Conservation (phyloP, 1,139 yeast species). For the Suhomyces anneliseae region DNA sequence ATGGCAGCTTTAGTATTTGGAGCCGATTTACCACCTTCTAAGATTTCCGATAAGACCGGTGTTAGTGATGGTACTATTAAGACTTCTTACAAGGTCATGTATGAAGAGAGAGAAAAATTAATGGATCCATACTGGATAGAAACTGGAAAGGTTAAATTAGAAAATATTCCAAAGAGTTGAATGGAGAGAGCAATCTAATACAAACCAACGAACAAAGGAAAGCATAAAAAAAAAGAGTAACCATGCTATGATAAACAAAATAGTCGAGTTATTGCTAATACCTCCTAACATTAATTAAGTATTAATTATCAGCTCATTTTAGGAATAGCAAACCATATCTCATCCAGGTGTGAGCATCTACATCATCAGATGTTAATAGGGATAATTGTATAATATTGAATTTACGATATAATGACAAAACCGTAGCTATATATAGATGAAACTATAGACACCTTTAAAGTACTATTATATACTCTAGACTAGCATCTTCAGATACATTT, state of each 20-base stretch:
- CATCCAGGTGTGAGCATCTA: too few relatives aligned
- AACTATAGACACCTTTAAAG: too few relatives aligned
- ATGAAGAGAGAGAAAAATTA: conserved; percentile 69
- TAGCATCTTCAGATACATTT: too few relatives aligned
- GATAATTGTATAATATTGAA: background rate
- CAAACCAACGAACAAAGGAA: background rate
- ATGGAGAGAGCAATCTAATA: background rate
- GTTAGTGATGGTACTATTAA: conserved; percentile 97
- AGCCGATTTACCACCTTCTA: conserved; percentile 65
- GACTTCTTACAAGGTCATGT: conserved; percentile 82
- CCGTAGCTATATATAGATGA: background rate
- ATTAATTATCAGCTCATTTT: too few relatives aligned
- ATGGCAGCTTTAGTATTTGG: conserved; percentile 87
- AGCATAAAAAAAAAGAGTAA: too few relatives aligned
- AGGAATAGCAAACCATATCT: too few relatives aligned
- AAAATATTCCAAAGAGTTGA: conserved; percentile 53
- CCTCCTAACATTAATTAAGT: too few relatives aligned
- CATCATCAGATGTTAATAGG: too few relatives aligned
- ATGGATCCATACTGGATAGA: conserved; percentile 81
- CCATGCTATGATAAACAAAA: too few relatives aligned
- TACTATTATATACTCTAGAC: too few relatives aligned
- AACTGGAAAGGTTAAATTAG: conserved; percentile 65
- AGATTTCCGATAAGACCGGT: conserved; percentile 92
- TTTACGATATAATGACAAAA: background rate
- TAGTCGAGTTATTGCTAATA: too few relatives aligned